Evolutionary conservation across 306 rosid genomes (phyloP), one percentile per base, ranked within the genome.

Genomic region (Coriaria nepalensis): DNA sequence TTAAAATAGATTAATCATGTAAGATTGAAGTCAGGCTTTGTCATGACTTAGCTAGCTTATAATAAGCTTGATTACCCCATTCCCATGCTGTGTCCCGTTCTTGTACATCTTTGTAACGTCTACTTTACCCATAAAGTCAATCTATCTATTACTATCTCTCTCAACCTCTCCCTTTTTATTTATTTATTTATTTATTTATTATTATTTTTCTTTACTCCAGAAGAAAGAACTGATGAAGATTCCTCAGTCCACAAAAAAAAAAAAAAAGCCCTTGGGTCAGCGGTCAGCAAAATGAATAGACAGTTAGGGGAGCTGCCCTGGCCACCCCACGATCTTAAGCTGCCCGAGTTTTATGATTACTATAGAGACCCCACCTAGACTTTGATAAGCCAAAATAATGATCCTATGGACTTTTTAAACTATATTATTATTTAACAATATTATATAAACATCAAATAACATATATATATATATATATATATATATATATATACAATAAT

Each of bases 321-420:
- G 50, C 66, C 62, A 69, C 35, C 63, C 80, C 81, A 81, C 77
- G 72, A 67, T 69, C 70, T 64, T 41, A 48, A 61, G 44, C 77
- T 68, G 75, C 73, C 76, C 68, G 69, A 64, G 57, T 57, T 64
- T 67, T 60, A 82, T 85, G 74, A 90, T 85, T 69, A 66, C 36
- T 20, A 20, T 3, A 20, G 63, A 77, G 90, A 42, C 82, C 95
- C 78, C 68, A 56, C 53, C 49, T n/a, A 85, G 73, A 81, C 95
- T 90, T 90, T 73, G 72, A 74, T 64, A 79, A 81, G 87, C 81
- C 82, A 85, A 73, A 76, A 88, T 83, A 13, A 76, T 85, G 35
- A 67, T 63, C 68, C 63, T 73, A 60, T 70, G 36, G 71, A 78
- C 88, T 75, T 78, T 67, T 40, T 55, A 59, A 61, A 41, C 47